Evolutionary conservation across 805 yeast species (phyloP).

Genomic region (Cyberlindnera mycetangii): DNA sequence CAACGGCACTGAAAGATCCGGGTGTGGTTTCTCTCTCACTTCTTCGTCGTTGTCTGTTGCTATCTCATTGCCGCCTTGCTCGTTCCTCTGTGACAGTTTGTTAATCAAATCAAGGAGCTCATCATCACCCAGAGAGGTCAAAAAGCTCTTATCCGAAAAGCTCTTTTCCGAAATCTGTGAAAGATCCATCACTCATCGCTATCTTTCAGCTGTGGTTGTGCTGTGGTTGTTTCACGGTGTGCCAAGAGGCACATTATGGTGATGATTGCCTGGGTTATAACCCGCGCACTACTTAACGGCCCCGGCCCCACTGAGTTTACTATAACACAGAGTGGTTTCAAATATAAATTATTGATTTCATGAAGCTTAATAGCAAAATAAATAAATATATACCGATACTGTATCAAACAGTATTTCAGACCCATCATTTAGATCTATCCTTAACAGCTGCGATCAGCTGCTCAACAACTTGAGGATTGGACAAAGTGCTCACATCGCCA

Average conservation of each 20-base stretch:
- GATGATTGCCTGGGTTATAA: no score
- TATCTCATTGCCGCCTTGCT: conserved; percentile 4
- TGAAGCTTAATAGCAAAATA: background rate
- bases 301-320: no score
- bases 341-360: background rate
- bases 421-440: conserved; percentile 11
- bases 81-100: conserved; percentile 29
- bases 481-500: conserved; percentile 88
- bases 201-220: background rate
- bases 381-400: background rate
- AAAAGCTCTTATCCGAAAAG: conserved; percentile 19
- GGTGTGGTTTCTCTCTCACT: background rate
- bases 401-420: conserved; percentile 1
- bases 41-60: background rate
- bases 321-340: no score
- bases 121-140: conserved; percentile 36
- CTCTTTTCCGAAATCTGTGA: conserved; percentile 18
- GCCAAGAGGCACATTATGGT: no score
- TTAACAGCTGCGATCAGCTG: conserved; percentile 66
- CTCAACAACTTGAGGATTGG: conserved; percentile 82
- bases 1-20: background rate
- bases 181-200: background rate
- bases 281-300: no score
- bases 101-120: conserved; percentile 37
- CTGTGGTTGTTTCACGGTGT: background rate